Evolutionary conservation across 176 grass and related monocot genomes (phyloP), one percentile per base, ranked within the genome.

Genomic region (Cymbopogon citratus): DNA sequence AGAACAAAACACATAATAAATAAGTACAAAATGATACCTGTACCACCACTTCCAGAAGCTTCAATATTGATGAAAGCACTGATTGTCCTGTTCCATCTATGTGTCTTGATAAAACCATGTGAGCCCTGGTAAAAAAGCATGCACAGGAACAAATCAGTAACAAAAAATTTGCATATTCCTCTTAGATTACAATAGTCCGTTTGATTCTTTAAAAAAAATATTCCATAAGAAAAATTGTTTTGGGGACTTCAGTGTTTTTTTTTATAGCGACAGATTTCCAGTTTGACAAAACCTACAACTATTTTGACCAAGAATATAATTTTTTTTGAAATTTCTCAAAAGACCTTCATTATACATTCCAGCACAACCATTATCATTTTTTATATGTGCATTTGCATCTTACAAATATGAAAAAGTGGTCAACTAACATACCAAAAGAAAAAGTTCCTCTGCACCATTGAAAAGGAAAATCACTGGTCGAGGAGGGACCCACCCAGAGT

Each of bases 371-470:
- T 44, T 27, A 71, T 51, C 19, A 49, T 69, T 57, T 56, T 85
- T 27, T 23, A 33, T 89, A 39, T 29, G 75, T 69, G 24, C 16
- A n/a, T 45, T 73, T 40, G 31, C 12, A 44, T 59, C 54, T 40
- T 66, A 36, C 29, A 77, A 0, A 3, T 77, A 12, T 63, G 23
- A 15, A 4, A 4, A 63, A 75, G 6, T 69, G 33, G 12, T 75
- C 5, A 63, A 64, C 41, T 74, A 23, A 76, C 69, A 90, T 94
- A 98, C 95, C 90, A 98, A 91, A 89, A 98, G 95, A 79, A 95
- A 98, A 88, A 98, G 92, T 81, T 98, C 95, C 86, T 98, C 95
- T 38, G 95, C 95, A 44, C 95, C 95, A 86, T 98, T 98, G 86
- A 95, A 98, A 82, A 98, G 95, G 84, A 98, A 98, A 84, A 95